These are phyloP conservation scores for Arabidopsis suecica DNA, from an alignment of 345 rosid species.

Conservation along the genomic window DNA sequence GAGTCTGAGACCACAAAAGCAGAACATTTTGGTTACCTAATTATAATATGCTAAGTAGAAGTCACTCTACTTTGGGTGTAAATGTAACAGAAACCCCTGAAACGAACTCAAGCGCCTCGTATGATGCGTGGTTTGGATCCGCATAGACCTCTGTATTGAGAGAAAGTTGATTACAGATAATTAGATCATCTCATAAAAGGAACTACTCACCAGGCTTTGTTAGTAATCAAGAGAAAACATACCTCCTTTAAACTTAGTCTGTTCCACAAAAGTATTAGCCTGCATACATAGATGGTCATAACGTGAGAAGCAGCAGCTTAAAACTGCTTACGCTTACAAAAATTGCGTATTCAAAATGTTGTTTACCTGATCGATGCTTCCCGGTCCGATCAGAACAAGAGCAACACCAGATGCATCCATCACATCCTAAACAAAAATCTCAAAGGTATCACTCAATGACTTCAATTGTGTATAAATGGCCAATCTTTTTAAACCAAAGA, in stretches of 20 bases:
- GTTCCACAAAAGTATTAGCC: slow-evolving; percentile 83
- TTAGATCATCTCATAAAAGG: slow-evolving; percentile 25
- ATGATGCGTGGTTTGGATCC: slow-evolving; percentile 82
- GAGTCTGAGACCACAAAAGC: slow-evolving; percentile 11
- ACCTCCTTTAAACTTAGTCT: slow-evolving; percentile 94
- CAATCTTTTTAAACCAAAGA: not conserved
- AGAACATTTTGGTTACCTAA: not conserved
- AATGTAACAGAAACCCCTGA: slow-evolving; percentile 79
- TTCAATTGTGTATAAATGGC: not conserved
- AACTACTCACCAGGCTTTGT: not conserved
- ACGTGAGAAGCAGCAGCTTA: not conserved
- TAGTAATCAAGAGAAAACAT: slow-evolving; percentile 22
- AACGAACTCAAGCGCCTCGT: slow-evolving; percentile 76
- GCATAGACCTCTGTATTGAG: slow-evolving; percentile 81
- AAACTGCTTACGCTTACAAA: not conserved
- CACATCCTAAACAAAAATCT: slow-evolving; percentile 55
- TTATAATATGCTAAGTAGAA: not conserved
- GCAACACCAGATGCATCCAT: slow-evolving; percentile 85
- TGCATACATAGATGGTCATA: slow-evolving; percentile 45
- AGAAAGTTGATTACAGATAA: slow-evolving; percentile 25
- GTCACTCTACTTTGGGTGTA: slow-evolving; percentile 73
- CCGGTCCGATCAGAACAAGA: slow-evolving; percentile 86
- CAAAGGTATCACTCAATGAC: slow-evolving; percentile 3
- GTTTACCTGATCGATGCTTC: slow-evolving; percentile 79
- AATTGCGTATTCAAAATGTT: not conserved